Evolutionary conservation across 78 protist genomes (phyloP), one percentile per base, ranked within the genome.

Genomic region (Trichosphaerium sp.): DNA sequence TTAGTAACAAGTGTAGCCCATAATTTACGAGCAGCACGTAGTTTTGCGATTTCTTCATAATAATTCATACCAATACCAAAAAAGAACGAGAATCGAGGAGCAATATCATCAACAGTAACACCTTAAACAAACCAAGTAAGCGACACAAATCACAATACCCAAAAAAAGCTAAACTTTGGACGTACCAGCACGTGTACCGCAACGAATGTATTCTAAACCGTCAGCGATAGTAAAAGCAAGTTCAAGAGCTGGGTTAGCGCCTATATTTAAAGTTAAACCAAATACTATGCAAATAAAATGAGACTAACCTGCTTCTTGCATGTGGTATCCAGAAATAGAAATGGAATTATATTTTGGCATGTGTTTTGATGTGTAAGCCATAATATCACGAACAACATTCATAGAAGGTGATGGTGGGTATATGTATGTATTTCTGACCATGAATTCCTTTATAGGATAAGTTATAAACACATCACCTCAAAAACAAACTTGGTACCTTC

Each of bases 241-340:
- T 75, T 94, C 99, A 15, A 87, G 74, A 4, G 61, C 88, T 4
- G 89, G 67, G 38, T 89, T 83, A 18, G 99, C 99, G n/a, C n/a
- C n/a, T n/a, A n/a, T n/a, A n/a, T n/a, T n/a, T n/a, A n/a, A n/a
- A n/a, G n/a, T n/a, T n/a, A n/a, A n/a, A n/a, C n/a, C n/a, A n/a
- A n/a, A n/a, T n/a, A n/a, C n/a, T n/a, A n/a, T n/a, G n/a, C n/a
- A n/a, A n/a, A n/a, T n/a, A n/a, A n/a, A n/a, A n/a, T n/a, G n/a
- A n/a, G n/a, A n/a, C n/a, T n/a, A n/a, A 32, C 99, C 99, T 15
- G 99, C 99, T 57, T 95, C 99, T 66, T 89, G 94, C 91, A 95
- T 80, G 86, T 92, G 97, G 75, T 93, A 95, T 11, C 99, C 99
- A 29, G 88, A 74, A 69, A 95, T 92, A 52, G 95, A 88, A 65